phyloP scores from a whole-genome alignment of 306 rosid species.

The Hippophae rhamnoides region DNA sequence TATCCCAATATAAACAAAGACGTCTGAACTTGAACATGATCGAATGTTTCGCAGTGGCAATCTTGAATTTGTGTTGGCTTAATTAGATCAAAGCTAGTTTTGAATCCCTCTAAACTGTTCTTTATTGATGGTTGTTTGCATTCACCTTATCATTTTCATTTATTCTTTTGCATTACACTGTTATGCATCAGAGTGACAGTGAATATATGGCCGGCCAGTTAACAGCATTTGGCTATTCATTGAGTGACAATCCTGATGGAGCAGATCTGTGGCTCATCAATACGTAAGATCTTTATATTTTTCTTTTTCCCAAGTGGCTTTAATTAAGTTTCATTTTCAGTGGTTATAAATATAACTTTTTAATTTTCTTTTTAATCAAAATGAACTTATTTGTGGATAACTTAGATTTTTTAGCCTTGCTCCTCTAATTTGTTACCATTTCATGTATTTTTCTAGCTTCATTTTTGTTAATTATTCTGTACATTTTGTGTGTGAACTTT shows the following conservation, averaged over 20 bases:
- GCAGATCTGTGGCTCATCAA: constrained; percentile 97
- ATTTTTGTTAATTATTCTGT: too few species aligned
- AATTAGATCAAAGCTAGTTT: too few species aligned
- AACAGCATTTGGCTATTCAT: constrained; percentile 76
- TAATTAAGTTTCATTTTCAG: background rate
- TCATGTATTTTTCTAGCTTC: too few species aligned
- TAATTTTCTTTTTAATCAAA: background rate
- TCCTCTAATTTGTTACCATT: too few species aligned
- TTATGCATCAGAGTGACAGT: constrained; percentile 65
- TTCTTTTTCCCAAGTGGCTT: background rate
- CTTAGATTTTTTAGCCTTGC: too few species aligned
- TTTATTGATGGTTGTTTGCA: background rate
- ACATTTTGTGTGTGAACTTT: too few species aligned
- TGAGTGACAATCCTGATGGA: constrained; percentile 66
- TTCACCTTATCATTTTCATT: background rate
- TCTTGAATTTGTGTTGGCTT: too few species aligned
- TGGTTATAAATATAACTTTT: background rate
- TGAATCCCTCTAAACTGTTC: too few species aligned
- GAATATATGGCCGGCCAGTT: constrained; percentile 99
- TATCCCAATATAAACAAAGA: too few species aligned
- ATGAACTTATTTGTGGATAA: too few species aligned
- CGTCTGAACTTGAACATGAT: background rate
- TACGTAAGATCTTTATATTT: constrained; percentile 42
- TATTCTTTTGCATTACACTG: background rate
- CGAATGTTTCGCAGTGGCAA: background rate